Base-by-base conservation (phyloP, 371 early-diverging fungal species). In the Nosema granulosis region DNA sequence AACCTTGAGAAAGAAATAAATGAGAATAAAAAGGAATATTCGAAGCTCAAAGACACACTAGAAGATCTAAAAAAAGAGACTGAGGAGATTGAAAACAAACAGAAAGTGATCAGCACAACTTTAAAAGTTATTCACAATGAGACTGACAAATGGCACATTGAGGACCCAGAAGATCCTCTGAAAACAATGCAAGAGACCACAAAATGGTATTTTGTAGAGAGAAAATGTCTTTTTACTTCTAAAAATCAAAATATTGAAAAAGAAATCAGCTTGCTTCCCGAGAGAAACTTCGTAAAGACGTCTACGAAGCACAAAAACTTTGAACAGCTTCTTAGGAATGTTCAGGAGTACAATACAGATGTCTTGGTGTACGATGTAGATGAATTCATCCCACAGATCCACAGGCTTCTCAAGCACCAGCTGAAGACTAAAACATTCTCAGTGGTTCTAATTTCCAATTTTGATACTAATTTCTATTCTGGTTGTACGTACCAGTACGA, bases 321-420 rank as follows among this genome's bases (percentile, higher is more conserved):
- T 51, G 51, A 26, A 18, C 54, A 72, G 22, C 28, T 72, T 28
- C 18, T 72, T 22, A 49, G 20, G 11, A 72, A 49, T 32, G 31
- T 59, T n/a, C 34, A 51, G 24, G 35, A 72, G 11, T 72, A 61
- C 63, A 62, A 62, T 20, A 72, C 37, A 12, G 57, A 62, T 49
- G 37, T 72, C 13, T 49, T 62, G n/a, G 57, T 72, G 13, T 38
- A 54, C 43, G 67, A 73, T 57, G 74, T 62, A 1, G 62, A 65
- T 31, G 49, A 43, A 43, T 71, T 71, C 56, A 49, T 58, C 18
- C 49, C 13, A 22, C 61, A 74, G 9, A 43, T 78, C 0, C 74
- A 78, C 26, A 63, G 35, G 20, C 34, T 68, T 3, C 24, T 78
- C n/a, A 78, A 78, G 38, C 34, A 1, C 13, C 68, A 61, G 20